Conservation (phyloP, 257 asterid species). For the Lithospermum erythrorhizon region DNA sequence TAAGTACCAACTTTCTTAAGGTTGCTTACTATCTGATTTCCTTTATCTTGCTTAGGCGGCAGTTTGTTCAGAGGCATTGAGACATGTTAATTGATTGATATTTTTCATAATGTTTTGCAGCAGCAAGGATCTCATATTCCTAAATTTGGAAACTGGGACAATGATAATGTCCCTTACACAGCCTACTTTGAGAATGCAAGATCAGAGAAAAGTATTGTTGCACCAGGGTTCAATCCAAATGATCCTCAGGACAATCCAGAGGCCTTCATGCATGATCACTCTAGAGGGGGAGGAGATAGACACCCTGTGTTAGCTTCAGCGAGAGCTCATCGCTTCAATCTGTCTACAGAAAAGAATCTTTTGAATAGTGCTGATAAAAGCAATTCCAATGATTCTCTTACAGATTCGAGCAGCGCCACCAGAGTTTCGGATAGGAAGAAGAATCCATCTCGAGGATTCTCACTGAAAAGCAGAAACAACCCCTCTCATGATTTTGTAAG, state of each 20-base stretch:
- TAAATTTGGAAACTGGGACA: conserved; percentile 68
- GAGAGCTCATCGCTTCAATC: not conserved
- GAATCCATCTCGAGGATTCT: conserved; percentile 6
- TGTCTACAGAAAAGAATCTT: conserved; percentile 18
- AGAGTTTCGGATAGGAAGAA: conserved; percentile 20
- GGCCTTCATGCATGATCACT: conserved; percentile 27
- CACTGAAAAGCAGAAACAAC: conserved; percentile 13
- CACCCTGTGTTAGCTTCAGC: conserved; percentile 7
- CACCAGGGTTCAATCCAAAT: conserved; percentile 47
- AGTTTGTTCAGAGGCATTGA: too few relatives aligned
- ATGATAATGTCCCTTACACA: conserved; percentile 59
- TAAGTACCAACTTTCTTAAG: conserved; percentile 24
- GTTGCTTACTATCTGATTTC: not conserved
- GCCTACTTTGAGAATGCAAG: conserved; percentile 71
- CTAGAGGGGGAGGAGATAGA: not conserved
- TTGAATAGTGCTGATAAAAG: conserved; percentile 21
- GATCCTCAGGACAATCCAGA: conserved; percentile 73
- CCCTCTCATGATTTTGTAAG: conserved; percentile 45
- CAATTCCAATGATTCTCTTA: conserved; percentile 12
- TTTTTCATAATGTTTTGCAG: not conserved
- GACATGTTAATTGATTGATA: too few relatives aligned
- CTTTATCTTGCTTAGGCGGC: too few relatives aligned
- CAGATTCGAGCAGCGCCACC: conserved; percentile 13
- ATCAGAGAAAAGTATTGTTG: conserved; percentile 33
- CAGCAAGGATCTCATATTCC: conserved; percentile 59